Base-by-base conservation (phyloP, 768 basidiomycete species). In the Mycena crocata region DNA sequence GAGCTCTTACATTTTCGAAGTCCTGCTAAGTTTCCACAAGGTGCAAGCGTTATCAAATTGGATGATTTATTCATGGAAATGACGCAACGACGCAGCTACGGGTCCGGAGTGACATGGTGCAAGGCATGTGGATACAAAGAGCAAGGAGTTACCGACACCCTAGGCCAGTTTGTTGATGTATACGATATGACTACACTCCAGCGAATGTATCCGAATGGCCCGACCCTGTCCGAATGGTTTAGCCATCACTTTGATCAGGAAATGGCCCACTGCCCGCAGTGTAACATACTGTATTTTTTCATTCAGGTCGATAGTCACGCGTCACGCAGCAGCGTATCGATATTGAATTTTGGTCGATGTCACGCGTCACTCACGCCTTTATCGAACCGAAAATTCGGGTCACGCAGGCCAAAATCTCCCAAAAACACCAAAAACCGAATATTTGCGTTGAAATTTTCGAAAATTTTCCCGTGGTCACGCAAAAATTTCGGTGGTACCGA, bases 1-100 rank as follows among this genome's bases (percentile, higher is more conserved):
- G 10, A 0, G 6, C 5, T n/a, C 9, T 17, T 62, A n/a, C 30
- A 28, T 2, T 34, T 35, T 5, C 49, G 44, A 2, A 28, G 35
- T 14, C 15, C 51, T 24, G 17, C n/a, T 4, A 8, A 17, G 3
- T 62, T 52, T n/a, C 60, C 60, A 0, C 2, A 13, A 5, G 60
- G 60, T 12, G 35, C 34, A 19, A 0, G 26, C 26, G 23, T 15
- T 0, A 19, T 54, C 12, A 31, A 6, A 19, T 13, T 62, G 24
- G 60, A 62, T 31, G 8, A 50, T 21, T 51, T 51, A 51, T 51
- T 51, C 50, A 51, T 51, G 31, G 50, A 4, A 5, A 32, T 51
- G 3, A 51, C 50, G 7, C 8, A 45, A 9, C 10, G 44, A 45
- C 44, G 19, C 44, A 45, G 44, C 44, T 45, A 45, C 6, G 44